Conservation (phyloP, 208 protist species). For the Borovskyia barvae region DNA sequence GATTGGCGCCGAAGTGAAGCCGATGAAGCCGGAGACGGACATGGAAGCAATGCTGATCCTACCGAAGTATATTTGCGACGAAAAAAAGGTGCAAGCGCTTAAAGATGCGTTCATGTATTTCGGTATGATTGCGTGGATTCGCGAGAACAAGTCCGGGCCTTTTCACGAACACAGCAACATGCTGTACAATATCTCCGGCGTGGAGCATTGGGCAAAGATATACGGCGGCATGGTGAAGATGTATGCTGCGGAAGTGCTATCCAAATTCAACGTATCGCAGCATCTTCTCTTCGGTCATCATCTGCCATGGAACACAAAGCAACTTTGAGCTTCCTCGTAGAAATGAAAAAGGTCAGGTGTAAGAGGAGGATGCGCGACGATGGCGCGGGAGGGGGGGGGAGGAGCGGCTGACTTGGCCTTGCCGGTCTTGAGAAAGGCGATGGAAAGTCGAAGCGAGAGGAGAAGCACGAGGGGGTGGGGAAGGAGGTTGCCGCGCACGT, state of each 20-base stretch:
- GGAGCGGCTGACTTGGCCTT: too few species aligned
- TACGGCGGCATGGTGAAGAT: conserved; percentile 94
- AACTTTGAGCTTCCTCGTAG: too few species aligned
- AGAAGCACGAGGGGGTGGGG: too few species aligned
- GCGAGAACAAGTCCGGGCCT: conserved; percentile 82
- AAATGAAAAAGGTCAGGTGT: too few species aligned
- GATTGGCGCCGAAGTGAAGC: conserved; percentile 45
- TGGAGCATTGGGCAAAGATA: conserved; percentile 88
- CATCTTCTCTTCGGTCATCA: conserved; percentile 93
- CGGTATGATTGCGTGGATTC: conserved; percentile 76
- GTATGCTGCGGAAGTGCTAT: conserved; percentile 93
- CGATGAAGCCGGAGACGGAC: conserved; percentile 15
- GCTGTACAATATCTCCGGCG: conserved; percentile 90
- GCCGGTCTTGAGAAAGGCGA: too few species aligned
- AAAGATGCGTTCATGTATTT: conserved; percentile 69
- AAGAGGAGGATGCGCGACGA: too few species aligned
- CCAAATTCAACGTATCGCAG: conserved; percentile 95
- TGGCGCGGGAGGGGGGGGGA: too few species aligned
- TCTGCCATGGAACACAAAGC: conserved; percentile 71
- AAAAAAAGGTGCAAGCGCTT: conserved; percentile 26
- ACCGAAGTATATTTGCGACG: conserved; percentile 62
- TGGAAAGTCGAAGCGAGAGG: too few species aligned
- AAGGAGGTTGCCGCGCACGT: too few species aligned
- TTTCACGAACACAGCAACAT: conserved; percentile 94
- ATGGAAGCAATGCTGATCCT: conserved; percentile 77